Evolutionary conservation across 495 filamentous ascomycete genomes (phyloP), one percentile per base, ranked within the genome.

Genomic region (Aspergillus leporis): DNA sequence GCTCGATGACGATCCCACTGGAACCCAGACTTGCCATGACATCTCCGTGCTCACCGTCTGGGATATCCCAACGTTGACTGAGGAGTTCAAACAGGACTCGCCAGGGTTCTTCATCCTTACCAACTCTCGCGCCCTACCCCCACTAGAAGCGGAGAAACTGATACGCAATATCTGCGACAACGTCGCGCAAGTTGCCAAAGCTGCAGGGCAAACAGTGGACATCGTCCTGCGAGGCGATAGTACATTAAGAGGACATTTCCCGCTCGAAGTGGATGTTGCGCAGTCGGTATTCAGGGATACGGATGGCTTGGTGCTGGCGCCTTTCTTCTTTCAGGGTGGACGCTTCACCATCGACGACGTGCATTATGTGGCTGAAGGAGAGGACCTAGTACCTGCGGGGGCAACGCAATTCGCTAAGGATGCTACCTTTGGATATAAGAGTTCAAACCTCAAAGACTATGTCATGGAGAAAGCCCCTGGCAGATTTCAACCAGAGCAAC

Each of bases 1-100:
- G 3, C 74, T 84, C 16, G 81, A 84, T 46, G 81, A 84, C 55
- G 81, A 84, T 55, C 81, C 81, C 49, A 84, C 81, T 10, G 81
- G 81, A 16, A 85, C 82, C 0, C 81, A 83, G 64, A 83, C 82
- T 51, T 83, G 81, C 65, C 81, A 85, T 49, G 74, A 81, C 52
- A 81, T 85, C 61, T 68, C 70, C 56, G 80, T 85, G n/a, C 70
- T 85, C 38, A 79, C 81, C n/a, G 75, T 78, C 14, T 83, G 79
- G 78, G 77, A 80, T 51, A 60, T 72, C 21, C 59, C 61, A 18
- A 80, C 77, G 0, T 67, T 84, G 4, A 60, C 48, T 18, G 48
- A 64, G 21, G 80, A 83, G 58, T 75, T 84, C 57, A 62, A 64
- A 13, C 65, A 62, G 22, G 23, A 60, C 23, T 65, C 65, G 9